Evolutionary conservation across 2,329 filamentous ascomycete species (phyloP), one percentile per base, ranked within the genome.

Genomic region (Passalora sequoiae): DNA sequence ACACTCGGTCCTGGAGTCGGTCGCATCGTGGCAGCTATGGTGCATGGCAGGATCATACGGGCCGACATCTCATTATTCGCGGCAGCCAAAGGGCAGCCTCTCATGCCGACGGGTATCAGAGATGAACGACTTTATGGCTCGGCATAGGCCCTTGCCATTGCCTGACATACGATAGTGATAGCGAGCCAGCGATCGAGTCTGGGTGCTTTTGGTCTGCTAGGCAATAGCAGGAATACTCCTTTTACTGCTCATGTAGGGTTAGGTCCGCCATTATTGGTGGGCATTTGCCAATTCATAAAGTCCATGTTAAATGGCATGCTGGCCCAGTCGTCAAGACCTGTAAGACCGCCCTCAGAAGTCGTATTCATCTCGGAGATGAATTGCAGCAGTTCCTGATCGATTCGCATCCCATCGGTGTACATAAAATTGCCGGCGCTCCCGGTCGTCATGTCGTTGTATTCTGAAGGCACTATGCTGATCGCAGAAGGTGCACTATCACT

Each of bases 261-360:
- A 3, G 17, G 15, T 15, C 30, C 30, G n/a, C 13, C 12, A 10
- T 9, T 9, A 12, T 33, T 19, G 9, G 30, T 7, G 6, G 30
- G 30, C 41, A 38, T 38, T 8, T 44, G 38, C 48, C 48, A 51
- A 32, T 45, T 44, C 42, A 48, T 51, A 30, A 33, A 29, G n/a
- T 49, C 47, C 12, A 25, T 36, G 15, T 54, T 47, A 2, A 43
- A 21, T 16, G 50, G 40, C 20, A 56, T 43, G 6, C 17, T 44
- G 3, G 39, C 40, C 57, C 57, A 60, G 24, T 54, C 48, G 16
- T 58, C 56, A 6, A 60, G 28, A 4, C 57, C 56, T 3, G 51
- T 54, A 13, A 60, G 40, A 4, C 49, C 57, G 17, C 49, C 55
- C 35, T 54, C 54, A 1, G 44, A 40, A 9, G 51, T 44, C 13